Evolutionary conservation across 768 basidiomycete species (phyloP).

Genomic region (Gymnopilus dilepis): DNA sequence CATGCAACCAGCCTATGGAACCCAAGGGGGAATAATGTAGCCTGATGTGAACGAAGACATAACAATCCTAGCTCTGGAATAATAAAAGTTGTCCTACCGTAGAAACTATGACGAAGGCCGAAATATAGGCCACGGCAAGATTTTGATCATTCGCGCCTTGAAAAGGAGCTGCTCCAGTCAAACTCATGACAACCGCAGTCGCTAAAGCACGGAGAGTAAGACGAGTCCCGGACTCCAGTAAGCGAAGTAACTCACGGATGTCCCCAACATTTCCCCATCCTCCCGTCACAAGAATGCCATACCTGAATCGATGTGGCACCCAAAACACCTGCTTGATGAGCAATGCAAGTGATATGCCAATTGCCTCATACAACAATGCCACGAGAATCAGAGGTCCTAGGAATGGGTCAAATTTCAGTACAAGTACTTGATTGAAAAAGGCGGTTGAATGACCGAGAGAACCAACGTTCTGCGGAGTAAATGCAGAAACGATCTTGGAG

Average conservation of each 20-base stretch:
- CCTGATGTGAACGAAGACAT: slow-evolving; percentile 37
- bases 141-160: slow-evolving; percentile 59
- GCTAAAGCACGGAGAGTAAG: slow-evolving; percentile 45
- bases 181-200: slow-evolving; percentile 65
- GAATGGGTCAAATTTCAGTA: background rate
- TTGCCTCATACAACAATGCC: slow-evolving; percentile 60
- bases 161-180: slow-evolving; percentile 68
- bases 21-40: slow-evolving; percentile 71
- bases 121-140: slow-evolving; percentile 69
- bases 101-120: slow-evolving; percentile 65
- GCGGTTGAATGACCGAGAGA: slow-evolving; percentile 62
- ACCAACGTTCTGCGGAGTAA: slow-evolving; percentile 58
- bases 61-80: background rate
- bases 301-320: slow-evolving; percentile 79
- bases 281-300: slow-evolving; percentile 72
- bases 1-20: slow-evolving; percentile 56
- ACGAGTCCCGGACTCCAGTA: background rate
- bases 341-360: slow-evolving; percentile 61
- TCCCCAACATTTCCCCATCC: slow-evolving; percentile 75
- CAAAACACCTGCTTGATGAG: slow-evolving; percentile 68
- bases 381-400: slow-evolving; percentile 68
- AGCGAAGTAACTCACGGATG: slow-evolving; percentile 55
- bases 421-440: background rate
- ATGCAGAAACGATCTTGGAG: slow-evolving; percentile 73
- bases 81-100: slow-evolving; percentile 42